Percentiles rank a stretch among this genome's conserved stretches.
phyloP scores from a whole-genome alignment of 352 stramenopile species.

The Globisporangium apiculatum region DNA sequence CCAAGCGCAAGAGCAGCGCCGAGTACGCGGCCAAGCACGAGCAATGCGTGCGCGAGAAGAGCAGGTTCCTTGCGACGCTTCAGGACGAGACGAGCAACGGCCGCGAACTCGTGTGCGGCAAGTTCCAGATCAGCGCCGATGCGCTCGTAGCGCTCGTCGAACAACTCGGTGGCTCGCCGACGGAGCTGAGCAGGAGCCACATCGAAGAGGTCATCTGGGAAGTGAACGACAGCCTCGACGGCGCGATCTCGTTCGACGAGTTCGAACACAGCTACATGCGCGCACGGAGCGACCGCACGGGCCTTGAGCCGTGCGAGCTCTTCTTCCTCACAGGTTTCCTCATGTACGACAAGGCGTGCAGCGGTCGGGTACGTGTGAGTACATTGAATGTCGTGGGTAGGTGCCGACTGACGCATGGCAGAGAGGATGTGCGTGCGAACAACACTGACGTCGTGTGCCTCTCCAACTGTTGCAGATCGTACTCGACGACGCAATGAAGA shows the following conservation, averaged over 20 bases:
- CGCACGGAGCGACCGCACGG: conserved; percentile 49
- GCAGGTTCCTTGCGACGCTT: conserved; percentile 38
- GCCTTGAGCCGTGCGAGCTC: conserved; percentile 61
- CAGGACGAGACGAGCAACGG: conserved; percentile 55
- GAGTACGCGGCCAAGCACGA: conserved; percentile 37
- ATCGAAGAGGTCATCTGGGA: conserved; percentile 76
- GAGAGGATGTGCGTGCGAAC: too few relatives aligned
- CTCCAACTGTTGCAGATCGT: conserved; percentile 30
- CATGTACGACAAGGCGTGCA: conserved; percentile 75
- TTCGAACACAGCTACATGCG: conserved; percentile 71
- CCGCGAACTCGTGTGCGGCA: conserved; percentile 39
- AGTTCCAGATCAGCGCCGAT: conserved; percentile 45
- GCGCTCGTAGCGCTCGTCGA: conserved; percentile 51
- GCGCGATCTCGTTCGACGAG: conserved; percentile 64
- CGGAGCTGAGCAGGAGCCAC: conserved; percentile 29
- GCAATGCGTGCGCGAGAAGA: conserved; percentile 27
- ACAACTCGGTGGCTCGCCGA: conserved; percentile 38
- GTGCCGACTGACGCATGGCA: too few relatives aligned
- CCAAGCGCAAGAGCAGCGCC: conserved; percentile 14
- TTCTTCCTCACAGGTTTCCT: conserved; percentile 84
- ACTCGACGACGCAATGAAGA: conserved; percentile 72
- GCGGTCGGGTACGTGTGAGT: conserved; percentile 16
- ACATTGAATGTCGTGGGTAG: neutral
- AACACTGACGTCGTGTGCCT: too few relatives aligned
- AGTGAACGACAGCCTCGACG: conserved; percentile 73